Evolutionary conservation across 805 yeast species (phyloP).

Genomic region (Metschnikowia gruessii): DNA sequence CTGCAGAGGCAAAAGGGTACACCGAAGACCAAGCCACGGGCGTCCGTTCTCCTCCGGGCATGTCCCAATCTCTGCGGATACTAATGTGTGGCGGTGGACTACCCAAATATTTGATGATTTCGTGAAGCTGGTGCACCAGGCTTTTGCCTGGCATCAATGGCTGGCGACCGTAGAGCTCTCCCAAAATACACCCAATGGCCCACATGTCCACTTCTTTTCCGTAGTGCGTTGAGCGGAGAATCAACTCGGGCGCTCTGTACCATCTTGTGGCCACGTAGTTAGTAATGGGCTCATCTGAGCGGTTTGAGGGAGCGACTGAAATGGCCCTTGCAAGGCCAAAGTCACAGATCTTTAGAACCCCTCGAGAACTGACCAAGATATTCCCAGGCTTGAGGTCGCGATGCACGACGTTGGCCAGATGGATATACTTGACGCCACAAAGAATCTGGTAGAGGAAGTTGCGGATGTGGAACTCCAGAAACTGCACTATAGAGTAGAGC

Average conservation of each 20-base stretch:
- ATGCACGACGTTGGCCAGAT: constrained; percentile 89
- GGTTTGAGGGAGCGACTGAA: constrained; percentile 31
- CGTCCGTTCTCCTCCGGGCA: constrained; percentile 38
- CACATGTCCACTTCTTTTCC: constrained; percentile 79
- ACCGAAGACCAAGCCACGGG: constrained; percentile 47
- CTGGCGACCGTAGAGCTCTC: constrained; percentile 74
- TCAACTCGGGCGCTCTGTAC: constrained; percentile 93
- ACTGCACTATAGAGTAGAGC: constrained; percentile 71
- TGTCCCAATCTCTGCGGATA: constrained; percentile 28
- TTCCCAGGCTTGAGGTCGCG: constrained; percentile 93
- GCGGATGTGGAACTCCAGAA: constrained; percentile 81
- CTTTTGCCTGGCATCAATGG: constrained; percentile 79
- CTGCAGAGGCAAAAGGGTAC: constrained; percentile 59
- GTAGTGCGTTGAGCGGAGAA: constrained; percentile 57
- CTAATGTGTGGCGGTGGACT: constrained; percentile 55
- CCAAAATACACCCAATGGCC: constrained; percentile 91
- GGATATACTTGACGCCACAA: constrained; percentile 85
- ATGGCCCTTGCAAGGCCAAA: constrained; percentile 90
- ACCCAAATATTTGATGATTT: constrained; percentile 69
- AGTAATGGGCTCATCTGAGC: constrained; percentile 49
- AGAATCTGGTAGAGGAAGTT: constrained; percentile 75
- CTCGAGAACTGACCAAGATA: constrained; percentile 70
- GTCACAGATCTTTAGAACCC: constrained; percentile 82
- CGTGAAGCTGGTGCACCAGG: constrained; percentile 65
- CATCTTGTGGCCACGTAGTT: constrained; percentile 92